Evolutionary conservation across 495 filamentous ascomycete genomes (phyloP).

Genomic region (Annulohypoxylon bovei): DNA sequence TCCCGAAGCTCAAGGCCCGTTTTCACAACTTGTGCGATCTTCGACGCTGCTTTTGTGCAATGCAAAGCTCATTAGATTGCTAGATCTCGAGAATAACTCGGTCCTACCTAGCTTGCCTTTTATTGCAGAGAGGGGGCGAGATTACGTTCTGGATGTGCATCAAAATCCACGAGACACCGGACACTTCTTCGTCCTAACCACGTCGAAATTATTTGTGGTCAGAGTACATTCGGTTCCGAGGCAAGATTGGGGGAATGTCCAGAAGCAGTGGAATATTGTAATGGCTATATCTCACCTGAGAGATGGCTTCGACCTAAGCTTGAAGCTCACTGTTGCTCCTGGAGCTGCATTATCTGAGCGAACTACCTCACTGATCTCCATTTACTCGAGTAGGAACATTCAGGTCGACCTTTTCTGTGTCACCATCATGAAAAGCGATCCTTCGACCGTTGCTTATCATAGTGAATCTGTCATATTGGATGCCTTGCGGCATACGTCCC

Average conservation of each 20-base stretch:
- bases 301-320: conserved; percentile 30
- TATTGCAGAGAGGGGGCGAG: conserved; percentile 22
- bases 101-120: conserved; percentile 37
- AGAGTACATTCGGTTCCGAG: conserved; percentile 32
- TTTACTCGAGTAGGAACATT: conserved; percentile 35
- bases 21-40: conserved; percentile 36
- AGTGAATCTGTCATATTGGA: conserved; percentile 21
- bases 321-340: conserved; percentile 36
- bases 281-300: conserved; percentile 43
- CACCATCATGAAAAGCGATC: conserved; percentile 39
- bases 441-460: conserved; percentile 37
- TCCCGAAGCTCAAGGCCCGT: conserved; percentile 23
- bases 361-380: conserved; percentile 37
- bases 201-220: conserved; percentile 40
- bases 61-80: conserved; percentile 32
- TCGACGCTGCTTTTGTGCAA: conserved; percentile 43
- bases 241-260: conserved; percentile 27
- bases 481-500: conserved; percentile 5
- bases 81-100: conserved; percentile 38
- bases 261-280: conserved; percentile 38
- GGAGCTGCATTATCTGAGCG: conserved; percentile 14
- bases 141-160: conserved; percentile 43
- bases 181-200: conserved; percentile 44
- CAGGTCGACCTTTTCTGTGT: conserved; percentile 49
- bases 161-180: conserved; percentile 35